Evolutionary conservation across 768 basidiomycete genomes (phyloP), one percentile per base, ranked within the genome.

Genomic region (Albatrellus ellisii): DNA sequence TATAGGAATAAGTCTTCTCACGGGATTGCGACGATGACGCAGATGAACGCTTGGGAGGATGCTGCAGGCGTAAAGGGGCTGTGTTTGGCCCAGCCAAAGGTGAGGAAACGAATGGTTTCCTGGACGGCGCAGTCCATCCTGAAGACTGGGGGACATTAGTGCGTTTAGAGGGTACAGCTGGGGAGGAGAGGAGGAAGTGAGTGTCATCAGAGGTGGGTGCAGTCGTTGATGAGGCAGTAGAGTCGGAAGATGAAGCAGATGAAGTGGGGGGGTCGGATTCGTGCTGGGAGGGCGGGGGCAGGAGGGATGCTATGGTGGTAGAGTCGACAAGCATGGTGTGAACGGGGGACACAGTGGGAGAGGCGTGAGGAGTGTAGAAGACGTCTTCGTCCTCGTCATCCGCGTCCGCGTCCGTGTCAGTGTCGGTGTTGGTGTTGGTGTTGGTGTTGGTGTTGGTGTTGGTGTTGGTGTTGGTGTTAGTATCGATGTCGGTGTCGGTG

Each of bases 1-100:
- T 69, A 53, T 67, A 66, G 14, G 62, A 60, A 34, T 50, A 50
- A n/a, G 39, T 36, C 35, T 36, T 36, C 20, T 21, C 20, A 22
- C 25, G 46, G 44, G 43, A 39, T 4, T 29, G 37, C 42, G 32
- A 18, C 20, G 17, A 12, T 12, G 35, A 12, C 8, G 20, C 15
- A 18, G 35, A 18, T 21, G 35, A 17, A 22, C 25, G 20, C 25
- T 36, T 36, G 3, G 35, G 25, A 12, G 35, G 8, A 12, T 36
- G 35, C 7, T 8, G 25, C 20, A 26, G 21, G 27, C 38, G 38
- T 26, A 26, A 18, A 15, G 38, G 27, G 22, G 38, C 2, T 24
- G 22, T n/a, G 24, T 22, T 26, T n/a, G 24, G 14, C 8, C 14
- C n/a, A 27, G 38, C 4, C 28, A 26, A 26, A 39, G 7, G 38